phyloP scores from a whole-genome alignment of 495 filamentous ascomycete species.

The Acidomyces sp. region DNA sequence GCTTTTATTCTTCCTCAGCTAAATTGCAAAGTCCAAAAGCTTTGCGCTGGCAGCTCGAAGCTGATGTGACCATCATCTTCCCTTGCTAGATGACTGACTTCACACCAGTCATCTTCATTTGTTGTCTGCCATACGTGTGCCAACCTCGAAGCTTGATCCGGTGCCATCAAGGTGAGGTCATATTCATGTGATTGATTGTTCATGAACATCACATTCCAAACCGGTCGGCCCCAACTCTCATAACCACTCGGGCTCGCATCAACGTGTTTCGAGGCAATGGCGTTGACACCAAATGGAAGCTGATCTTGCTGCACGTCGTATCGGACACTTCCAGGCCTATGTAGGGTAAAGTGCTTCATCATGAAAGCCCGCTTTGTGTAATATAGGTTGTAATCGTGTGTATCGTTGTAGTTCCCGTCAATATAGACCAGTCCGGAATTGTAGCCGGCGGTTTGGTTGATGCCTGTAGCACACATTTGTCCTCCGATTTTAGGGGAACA shows the following conservation, averaged over 20 bases:
- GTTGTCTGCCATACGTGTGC: no score
- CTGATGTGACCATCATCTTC: no score
- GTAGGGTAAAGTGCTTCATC: conserved; percentile 16
- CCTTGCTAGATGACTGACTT: no score
- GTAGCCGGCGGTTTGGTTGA: conserved; percentile 16
- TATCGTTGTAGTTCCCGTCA: conserved; percentile 15
- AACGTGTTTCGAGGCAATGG: conserved; percentile 4
- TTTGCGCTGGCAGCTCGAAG: no score
- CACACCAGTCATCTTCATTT: no score
- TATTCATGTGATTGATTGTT: conserved; percentile 10
- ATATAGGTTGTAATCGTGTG: conserved; percentile 12
- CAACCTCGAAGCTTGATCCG: background rate
- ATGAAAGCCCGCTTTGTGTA: conserved; percentile 15
- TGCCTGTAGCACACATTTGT: conserved; percentile 6
- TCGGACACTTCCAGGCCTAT: conserved; percentile 11
- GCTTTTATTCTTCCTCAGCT: no score
- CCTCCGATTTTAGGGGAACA: conserved; percentile 13
- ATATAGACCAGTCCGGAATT: conserved; percentile 15
- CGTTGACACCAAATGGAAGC: conserved; percentile 12
- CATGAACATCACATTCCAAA: conserved; percentile 14
- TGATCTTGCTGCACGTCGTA: conserved; percentile 8
- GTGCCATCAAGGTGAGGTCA: background rate
- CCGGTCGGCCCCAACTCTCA: background rate
- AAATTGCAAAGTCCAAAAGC: no score
- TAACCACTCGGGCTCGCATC: background rate